Evolutionary conservation across 2,329 filamentous ascomycete species (phyloP).

Genomic region (Colletotrichum sp.): DNA sequence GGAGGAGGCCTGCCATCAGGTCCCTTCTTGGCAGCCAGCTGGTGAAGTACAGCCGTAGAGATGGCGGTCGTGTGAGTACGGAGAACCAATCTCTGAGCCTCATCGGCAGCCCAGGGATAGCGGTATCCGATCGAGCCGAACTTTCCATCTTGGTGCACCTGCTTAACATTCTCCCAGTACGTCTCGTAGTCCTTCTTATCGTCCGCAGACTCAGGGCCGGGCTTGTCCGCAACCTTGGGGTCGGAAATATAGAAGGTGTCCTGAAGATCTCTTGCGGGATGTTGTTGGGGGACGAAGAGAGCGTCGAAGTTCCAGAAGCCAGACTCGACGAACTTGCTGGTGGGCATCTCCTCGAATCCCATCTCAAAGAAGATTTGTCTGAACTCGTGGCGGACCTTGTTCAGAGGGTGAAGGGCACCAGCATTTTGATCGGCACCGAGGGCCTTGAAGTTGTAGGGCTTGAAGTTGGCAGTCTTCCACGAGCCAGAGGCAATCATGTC

Average conservation of each 20-base stretch:
- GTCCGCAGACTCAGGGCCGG: conserved; percentile 59
- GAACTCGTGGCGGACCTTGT: conserved; percentile 96
- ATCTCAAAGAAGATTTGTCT: conserved; percentile 99
- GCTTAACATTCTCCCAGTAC: conserved; percentile 87
- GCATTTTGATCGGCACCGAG: conserved; percentile 66
- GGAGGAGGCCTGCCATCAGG: conserved; percentile 69
- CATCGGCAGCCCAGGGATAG: conserved; percentile 90
- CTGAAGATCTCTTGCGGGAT: conserved; percentile 95
- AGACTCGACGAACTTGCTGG: conserved; percentile 90
- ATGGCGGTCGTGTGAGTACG: conserved; percentile 96
- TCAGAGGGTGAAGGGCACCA: conserved; percentile 73
- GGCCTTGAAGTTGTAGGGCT: conserved; percentile 81
- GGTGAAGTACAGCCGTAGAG: conserved; percentile 88
- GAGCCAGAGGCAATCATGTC: conserved; percentile 89
- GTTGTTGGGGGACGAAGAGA: conserved; percentile 60
- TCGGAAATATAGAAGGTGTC: conserved; percentile 99
- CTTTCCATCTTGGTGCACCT: conserved; percentile 89
- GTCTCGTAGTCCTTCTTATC: conserved; percentile 74
- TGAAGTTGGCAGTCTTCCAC: conserved; percentile 94
- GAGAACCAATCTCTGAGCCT: conserved; percentile 85
- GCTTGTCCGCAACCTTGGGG: conserved; percentile 75
- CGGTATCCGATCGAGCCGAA: conserved; percentile 96
- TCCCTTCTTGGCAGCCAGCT: conserved; percentile 81
- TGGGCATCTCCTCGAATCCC: conserved; percentile 98
- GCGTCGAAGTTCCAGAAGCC: conserved; percentile 76